Evolutionary conservation across 1,284 basidiomycete genomes (phyloP).

Genomic region (Kwoniella shivajii): DNA sequence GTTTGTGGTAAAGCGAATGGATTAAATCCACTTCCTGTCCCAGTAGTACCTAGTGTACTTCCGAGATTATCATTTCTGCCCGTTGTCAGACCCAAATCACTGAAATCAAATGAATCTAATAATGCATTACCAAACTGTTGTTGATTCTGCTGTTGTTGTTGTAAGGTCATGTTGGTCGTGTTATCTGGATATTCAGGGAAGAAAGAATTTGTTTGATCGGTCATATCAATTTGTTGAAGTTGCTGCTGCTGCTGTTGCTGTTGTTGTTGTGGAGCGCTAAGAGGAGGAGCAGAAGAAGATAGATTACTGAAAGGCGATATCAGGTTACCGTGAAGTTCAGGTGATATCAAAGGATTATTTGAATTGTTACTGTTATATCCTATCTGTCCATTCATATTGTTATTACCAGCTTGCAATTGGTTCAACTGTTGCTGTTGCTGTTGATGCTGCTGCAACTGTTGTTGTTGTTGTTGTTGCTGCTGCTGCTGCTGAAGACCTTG

Average conservation of each 20-base stretch:
- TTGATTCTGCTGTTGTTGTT: neutral
- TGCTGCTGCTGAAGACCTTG: slow-evolving; percentile 6
- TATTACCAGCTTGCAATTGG: too few species aligned
- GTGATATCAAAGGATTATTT: neutral
- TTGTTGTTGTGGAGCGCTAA: too few species aligned
- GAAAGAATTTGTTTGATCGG: neutral
- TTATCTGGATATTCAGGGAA: slow-evolving; percentile 1
- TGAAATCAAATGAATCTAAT: slow-evolving; percentile 46
- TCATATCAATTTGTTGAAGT: too few species aligned
- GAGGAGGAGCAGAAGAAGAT: neutral
- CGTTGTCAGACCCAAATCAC: slow-evolving; percentile 38
- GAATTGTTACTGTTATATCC: slow-evolving; percentile 2
- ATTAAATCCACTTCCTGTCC: slow-evolving; percentile 42
- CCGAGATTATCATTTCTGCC: slow-evolving; percentile 2
- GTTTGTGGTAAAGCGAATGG: slow-evolving; percentile 53
- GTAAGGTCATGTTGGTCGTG: neutral
- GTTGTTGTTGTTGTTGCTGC: slow-evolving; percentile 6
- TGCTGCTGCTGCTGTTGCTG: too few species aligned
- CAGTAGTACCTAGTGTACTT: slow-evolving; percentile 7
- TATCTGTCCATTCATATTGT: neutral
- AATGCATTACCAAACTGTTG: slow-evolving; percentile 29
- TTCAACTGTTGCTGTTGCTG: slow-evolving; percentile 13
- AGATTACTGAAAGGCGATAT: slow-evolving; percentile 1
- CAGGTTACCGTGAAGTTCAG: neutral
- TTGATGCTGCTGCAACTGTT: slow-evolving; percentile 6